phyloP scores from a whole-genome alignment of 305 asterid genomes.

The Solanum aculeatissimum region DNA sequence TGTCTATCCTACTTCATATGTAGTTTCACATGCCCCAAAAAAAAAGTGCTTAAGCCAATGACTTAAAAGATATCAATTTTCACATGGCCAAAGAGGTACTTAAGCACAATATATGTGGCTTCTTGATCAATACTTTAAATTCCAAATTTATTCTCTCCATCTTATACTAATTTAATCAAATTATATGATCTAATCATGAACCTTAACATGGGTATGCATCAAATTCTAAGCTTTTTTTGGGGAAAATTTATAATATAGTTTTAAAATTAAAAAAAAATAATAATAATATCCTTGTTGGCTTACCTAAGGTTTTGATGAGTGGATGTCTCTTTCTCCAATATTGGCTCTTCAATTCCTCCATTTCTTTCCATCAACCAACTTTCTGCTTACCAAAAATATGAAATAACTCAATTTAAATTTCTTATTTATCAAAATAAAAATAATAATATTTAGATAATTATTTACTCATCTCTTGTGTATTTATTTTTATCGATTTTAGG shows the following conservation, averaged over 20 bases:
- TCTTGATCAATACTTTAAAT: neutral
- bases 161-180: neutral
- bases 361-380: constrained; percentile 42
- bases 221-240: neutral
- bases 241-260: neutral
- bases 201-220: neutral
- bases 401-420: neutral
- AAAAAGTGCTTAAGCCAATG: constrained; percentile 14
- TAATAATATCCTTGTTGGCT: neutral
- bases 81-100: neutral
- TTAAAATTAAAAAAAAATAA: neutral
- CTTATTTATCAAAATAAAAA: neutral
- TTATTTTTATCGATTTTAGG: no score
- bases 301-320: constrained; percentile 41
- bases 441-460: neutral
- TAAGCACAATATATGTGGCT: neutral
- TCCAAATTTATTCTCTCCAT: neutral
- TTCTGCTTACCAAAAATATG: constrained; percentile 14
- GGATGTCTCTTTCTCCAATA: constrained; percentile 15
- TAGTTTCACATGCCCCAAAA: constrained; percentile 16
- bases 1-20: neutral
- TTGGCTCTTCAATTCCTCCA: constrained; percentile 27
- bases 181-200: constrained; percentile 1
- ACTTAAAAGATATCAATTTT: neutral
- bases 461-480: neutral